Evolutionary conservation across 73 alveolate species (phyloP), one percentile per base, ranked within the genome.

Genomic region (Tetrahymena elliotti): DNA sequence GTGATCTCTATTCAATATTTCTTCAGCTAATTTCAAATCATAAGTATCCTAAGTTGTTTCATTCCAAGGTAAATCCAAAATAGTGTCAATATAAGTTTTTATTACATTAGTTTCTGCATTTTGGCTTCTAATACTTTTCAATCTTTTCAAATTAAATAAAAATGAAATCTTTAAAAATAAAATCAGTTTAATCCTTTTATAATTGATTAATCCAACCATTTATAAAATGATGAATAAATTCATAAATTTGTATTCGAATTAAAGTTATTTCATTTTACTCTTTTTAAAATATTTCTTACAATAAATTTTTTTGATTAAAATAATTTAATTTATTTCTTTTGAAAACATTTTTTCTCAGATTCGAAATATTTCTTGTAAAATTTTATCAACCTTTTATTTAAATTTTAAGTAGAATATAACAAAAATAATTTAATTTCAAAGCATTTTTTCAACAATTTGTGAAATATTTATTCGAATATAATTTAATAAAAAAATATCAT

Each of bases 1-100:
- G 96, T 98, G 99, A 93, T 98, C 99, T 94, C 97, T 53, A 33
- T 96, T 98, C 40, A 97, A 97, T 22, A 96, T 93, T 24, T 88
- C 96, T 95, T 94, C 84, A 3, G 99, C 99, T 27, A 95, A 41
- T n/a, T 95, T 97, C 16, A 97, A 96, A 84, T 97, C 98, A 38
- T 93, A 95, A 18, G 97, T 93, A 41, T 98, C 99, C 35, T 83
- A 37, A 38, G 96, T 96, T 8, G 95, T 92, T 18, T 38, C 93
- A 93, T 84, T 94, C 99, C 99, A 98, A 53, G 99, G 99, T 18
- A 98, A 92, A 20, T 96, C 97, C 20, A 97, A 84, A 3, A 97
- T 95, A 12, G 98, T 94, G 53, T 97, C 98, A 82, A 98, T 83
- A 83, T 98, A 98, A 94, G 96, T 98, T 13, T 97, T 84, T 11